Evolutionary conservation across 768 basidiomycete genomes (phyloP).

Genomic region (Pulveroboletus ravenelii): DNA sequence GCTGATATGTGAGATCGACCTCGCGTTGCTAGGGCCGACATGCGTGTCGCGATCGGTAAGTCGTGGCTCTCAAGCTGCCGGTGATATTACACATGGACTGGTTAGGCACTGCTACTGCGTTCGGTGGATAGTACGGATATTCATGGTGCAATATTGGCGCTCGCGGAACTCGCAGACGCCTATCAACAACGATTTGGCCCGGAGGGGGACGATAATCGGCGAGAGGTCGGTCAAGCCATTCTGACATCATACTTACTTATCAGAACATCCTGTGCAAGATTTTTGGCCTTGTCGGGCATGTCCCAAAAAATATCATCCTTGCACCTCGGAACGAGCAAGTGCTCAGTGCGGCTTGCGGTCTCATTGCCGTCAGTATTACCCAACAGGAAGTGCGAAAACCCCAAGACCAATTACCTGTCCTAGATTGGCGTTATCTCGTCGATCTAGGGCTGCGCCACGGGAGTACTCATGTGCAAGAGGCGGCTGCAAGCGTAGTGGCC

Average conservation of each 20-base stretch:
- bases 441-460: constrained; percentile 71
- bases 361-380: constrained; percentile 68
- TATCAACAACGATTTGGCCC: constrained; percentile 35
- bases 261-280: constrained; percentile 42
- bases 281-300: constrained; percentile 50
- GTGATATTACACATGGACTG: constrained; percentile 9
- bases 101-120: constrained; percentile 51
- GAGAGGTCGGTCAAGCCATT: constrained; percentile 38
- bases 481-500: constrained; percentile 66
- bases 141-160: constrained; percentile 75
- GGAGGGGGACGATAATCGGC: constrained; percentile 33
- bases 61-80: constrained; percentile 6
- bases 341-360: constrained; percentile 62
- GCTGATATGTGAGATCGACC: constrained; percentile 59
- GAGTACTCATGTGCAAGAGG: constrained; percentile 61
- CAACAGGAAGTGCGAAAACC: constrained; percentile 42
- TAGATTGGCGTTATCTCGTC: constrained; percentile 65
- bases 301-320: constrained; percentile 57
- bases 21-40: constrained; percentile 46
- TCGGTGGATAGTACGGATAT: constrained; percentile 66
- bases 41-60: constrained; percentile 53
- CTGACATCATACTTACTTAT: constrained; percentile 2
- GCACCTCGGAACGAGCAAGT: constrained; percentile 69
- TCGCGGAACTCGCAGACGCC: constrained; percentile 69
- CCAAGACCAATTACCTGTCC: constrained; percentile 39